These are phyloP conservation scores for Talaromyces wortmannii DNA, from an alignment of 495 filamentous ascomycete genomes.

Conservation along the genomic window DNA sequence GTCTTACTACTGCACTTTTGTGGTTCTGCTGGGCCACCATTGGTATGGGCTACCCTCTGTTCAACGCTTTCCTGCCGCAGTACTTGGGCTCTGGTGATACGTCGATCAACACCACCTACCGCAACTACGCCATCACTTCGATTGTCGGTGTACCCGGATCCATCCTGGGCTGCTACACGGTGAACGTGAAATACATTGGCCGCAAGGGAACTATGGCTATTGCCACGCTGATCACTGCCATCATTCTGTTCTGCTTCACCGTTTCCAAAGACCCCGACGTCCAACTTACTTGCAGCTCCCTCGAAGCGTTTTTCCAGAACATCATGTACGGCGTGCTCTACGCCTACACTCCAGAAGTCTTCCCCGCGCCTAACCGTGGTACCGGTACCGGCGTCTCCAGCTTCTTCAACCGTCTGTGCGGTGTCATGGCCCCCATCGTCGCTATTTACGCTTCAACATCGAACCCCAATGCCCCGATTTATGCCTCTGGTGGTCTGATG, in stretches of 20 bases:
- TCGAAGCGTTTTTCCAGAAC: slow-evolving; percentile 56
- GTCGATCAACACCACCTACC: slow-evolving; percentile 44
- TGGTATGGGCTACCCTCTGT: slow-evolving; percentile 51
- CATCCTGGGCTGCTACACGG: slow-evolving; percentile 46
- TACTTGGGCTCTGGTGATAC: slow-evolving; percentile 35
- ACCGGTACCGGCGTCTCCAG: slow-evolving; percentile 52
- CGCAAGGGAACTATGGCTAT: slow-evolving; percentile 54
- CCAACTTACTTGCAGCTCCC: slow-evolving; percentile 44
- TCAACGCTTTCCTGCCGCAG: slow-evolving; percentile 54
- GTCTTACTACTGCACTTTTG: slow-evolving; percentile 38
- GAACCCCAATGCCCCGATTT: slow-evolving; percentile 43
- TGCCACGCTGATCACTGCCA: slow-evolving; percentile 44
- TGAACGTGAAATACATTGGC: slow-evolving; percentile 52
- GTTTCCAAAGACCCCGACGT: slow-evolving; percentile 35
- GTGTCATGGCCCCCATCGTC: slow-evolving; percentile 52
- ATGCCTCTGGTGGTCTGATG: slow-evolving; percentile 44
- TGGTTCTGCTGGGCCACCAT: slow-evolving; percentile 54
- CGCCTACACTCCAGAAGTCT: slow-evolving; percentile 55
- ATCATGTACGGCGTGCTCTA: slow-evolving; percentile 60
- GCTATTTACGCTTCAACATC: slow-evolving; percentile 39
- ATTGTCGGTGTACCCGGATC: slow-evolving; percentile 52
- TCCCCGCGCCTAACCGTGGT: slow-evolving; percentile 51
- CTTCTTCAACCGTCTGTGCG: slow-evolving; percentile 50
- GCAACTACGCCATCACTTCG: slow-evolving; percentile 54
- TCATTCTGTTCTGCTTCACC: slow-evolving; percentile 56